Evolutionary conservation across 2,329 filamentous ascomycete genomes (phyloP).

Genomic region (Ambrosiella cleistominuta): DNA sequence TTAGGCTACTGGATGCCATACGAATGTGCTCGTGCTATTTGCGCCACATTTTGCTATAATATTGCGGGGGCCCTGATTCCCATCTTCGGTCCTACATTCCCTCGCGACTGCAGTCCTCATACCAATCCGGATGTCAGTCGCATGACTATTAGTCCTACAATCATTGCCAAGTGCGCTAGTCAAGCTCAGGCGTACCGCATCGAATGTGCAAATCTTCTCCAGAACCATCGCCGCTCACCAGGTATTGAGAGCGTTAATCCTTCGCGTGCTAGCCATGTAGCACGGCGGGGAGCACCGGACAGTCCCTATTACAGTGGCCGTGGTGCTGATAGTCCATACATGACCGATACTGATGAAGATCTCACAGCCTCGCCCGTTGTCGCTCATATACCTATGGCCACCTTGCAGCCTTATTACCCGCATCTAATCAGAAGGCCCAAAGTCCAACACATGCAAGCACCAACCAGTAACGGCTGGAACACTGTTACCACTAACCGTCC

Average conservation of each 20-base stretch:
- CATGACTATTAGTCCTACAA: constrained; percentile 45
- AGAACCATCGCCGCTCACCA: constrained; percentile 1
- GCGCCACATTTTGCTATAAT: constrained; percentile 71
- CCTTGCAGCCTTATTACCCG: neutral
- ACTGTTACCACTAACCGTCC: neutral
- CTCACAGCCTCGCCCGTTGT: constrained; percentile 12
- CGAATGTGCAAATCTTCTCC: too few relatives aligned
- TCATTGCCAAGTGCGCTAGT: constrained; percentile 34
- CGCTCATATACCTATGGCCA: neutral
- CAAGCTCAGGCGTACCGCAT: constrained; percentile 29
- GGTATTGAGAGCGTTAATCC: constrained; percentile 4
- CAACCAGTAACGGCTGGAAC: constrained; percentile 8
- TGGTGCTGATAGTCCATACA: constrained; percentile 21
- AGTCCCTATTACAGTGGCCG: constrained; percentile 2
- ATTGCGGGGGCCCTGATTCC: constrained; percentile 79
- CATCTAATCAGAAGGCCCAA: neutral
- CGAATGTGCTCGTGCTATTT: constrained; percentile 67
- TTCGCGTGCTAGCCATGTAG: neutral
- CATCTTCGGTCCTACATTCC: constrained; percentile 73
- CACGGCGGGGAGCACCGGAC: neutral
- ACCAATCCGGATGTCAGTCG: constrained; percentile 44
- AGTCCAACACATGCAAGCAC: neutral
- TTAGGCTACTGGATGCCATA: constrained; percentile 95
- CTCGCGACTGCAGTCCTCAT: constrained; percentile 48
- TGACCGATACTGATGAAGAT: constrained; percentile 25